phyloP scores from a whole-genome alignment of 208 protist species.

The Acanthamoeba culbertsoni region DNA sequence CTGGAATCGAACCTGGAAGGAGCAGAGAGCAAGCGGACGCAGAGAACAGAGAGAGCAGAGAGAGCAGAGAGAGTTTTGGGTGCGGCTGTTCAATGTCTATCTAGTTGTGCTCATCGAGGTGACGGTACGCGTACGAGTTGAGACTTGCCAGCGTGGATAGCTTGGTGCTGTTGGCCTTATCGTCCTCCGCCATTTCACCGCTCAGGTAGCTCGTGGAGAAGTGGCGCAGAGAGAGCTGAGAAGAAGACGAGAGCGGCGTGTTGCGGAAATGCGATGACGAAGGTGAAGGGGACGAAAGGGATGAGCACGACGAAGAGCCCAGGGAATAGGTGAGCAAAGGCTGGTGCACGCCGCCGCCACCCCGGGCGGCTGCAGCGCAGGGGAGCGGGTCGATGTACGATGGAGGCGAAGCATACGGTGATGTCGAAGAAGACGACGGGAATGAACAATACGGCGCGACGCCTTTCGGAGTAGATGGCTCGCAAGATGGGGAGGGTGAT shows the following conservation, averaged over 20 bases:
- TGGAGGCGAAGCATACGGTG: background rate
- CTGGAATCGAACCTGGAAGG: background rate
- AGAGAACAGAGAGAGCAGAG: too few relatives aligned
- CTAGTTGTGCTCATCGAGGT: background rate
- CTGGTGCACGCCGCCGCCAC: background rate
- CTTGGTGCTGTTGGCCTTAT: background rate
- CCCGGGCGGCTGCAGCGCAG: background rate
- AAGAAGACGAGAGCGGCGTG: background rate
- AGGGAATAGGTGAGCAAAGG: too few relatives aligned
- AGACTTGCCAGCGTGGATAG: background rate
- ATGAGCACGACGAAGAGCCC: background rate
- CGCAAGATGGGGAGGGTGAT: background rate
- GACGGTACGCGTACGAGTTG: background rate
- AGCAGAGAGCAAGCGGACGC: background rate
- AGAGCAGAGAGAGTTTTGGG: too few relatives aligned
- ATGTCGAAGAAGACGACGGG: background rate
- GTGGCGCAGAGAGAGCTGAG: background rate
- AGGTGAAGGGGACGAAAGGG: background rate
- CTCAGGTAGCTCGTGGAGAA: constrained; percentile 9
- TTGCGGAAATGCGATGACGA: background rate
- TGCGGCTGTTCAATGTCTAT: too few relatives aligned
- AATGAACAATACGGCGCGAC: background rate
- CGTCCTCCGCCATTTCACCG: background rate
- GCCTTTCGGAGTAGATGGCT: background rate
- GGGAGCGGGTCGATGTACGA: constrained; percentile 2